These are phyloP conservation scores for Tuber magnatum DNA, from an alignment of 495 filamentous ascomycete species.

Conservation along the genomic window DNA sequence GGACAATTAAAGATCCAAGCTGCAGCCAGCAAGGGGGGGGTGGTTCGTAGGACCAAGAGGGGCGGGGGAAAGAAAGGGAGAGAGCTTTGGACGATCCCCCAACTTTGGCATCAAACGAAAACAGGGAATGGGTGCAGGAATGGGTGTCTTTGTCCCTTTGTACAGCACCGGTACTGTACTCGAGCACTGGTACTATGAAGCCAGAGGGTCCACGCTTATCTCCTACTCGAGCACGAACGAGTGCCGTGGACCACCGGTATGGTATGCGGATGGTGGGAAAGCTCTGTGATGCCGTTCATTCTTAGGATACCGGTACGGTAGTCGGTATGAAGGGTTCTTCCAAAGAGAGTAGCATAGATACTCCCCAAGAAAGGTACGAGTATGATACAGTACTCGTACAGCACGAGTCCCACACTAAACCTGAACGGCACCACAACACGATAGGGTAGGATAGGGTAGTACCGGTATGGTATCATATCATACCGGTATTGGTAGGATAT, in stretches of 20 bases:
- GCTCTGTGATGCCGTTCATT: background rate
- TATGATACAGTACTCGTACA: no score
- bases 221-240: background rate
- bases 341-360: background rate
- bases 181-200: background rate
- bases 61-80: background rate
- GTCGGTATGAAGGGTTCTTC: background rate
- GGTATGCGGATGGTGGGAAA: no score
- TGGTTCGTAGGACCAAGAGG: background rate
- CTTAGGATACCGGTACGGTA: no score
- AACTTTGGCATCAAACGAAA: background rate
- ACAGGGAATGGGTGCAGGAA: background rate
- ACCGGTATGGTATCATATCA: no score
- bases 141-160: conserved; percentile 22
- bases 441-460: no score
- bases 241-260: background rate
- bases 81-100: background rate
- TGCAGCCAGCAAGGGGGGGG: background rate
- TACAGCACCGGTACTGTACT: background rate
- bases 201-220: background rate
- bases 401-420: no score
- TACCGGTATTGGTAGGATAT: no score
- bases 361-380: background rate
- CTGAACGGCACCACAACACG: no score
- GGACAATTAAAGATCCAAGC: conserved; percentile 16